A percentile compares a stretch with the other conserved stretches of the same genome.
Conservation (phyloP, 2,329 filamentous ascomycete species). For the Alternaria sp. region DNA sequence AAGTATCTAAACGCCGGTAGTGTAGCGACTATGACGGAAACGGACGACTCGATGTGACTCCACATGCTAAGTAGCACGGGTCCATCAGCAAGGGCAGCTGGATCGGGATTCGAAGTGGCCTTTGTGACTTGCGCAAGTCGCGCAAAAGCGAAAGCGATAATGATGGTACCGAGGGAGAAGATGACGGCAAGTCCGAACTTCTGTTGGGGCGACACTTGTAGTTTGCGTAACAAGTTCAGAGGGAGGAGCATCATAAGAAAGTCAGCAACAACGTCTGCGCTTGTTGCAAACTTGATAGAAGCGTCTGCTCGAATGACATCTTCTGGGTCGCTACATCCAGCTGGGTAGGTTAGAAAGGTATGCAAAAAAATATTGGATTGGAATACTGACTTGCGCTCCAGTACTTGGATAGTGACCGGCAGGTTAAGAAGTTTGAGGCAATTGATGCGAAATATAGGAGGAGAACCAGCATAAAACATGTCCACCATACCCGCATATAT, state of each 20-base stretch:
- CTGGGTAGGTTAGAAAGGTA: background rate
- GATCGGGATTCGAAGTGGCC: background rate
- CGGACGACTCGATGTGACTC: background rate
- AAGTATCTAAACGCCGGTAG: background rate
- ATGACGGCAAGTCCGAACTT: background rate
- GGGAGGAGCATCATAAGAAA: constrained; percentile 2
- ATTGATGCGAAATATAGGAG: constrained; percentile 16
- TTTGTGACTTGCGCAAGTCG: background rate
- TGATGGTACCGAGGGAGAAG: background rate
- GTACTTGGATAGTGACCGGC: constrained; percentile 5
- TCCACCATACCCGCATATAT: background rate
- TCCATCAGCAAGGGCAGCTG: background rate
- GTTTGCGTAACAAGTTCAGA: background rate
- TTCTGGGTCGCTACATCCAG: background rate
- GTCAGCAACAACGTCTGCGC: background rate
- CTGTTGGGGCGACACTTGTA: background rate
- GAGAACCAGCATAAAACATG: constrained; percentile 9
- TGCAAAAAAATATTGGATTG: background rate
- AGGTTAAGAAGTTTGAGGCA: constrained; percentile 17
- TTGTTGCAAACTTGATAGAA: background rate
- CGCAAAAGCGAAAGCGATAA: background rate
- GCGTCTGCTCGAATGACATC: background rate
- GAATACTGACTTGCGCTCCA: background rate
- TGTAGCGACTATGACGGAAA: background rate
- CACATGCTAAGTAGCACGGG: background rate